A percentile compares a stretch with the other conserved stretches of the same genome.
Conservation (phyloP, 78 protist genomes). For the Dictyostelium discoideum region DNA sequence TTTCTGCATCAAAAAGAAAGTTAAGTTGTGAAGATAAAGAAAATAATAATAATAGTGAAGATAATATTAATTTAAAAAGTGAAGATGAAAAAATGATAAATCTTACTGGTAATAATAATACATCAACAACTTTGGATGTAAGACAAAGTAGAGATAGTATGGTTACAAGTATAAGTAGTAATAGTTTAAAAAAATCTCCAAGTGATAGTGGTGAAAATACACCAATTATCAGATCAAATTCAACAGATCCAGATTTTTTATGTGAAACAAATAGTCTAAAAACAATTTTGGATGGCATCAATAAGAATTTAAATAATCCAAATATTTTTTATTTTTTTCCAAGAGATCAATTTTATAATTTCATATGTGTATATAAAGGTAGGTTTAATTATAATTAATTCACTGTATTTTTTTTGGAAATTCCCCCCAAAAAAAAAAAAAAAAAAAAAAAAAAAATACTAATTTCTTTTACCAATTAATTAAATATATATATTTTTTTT, state of each 20-base stretch:
- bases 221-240: background rate
- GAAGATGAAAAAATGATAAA: background rate
- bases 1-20: background rate
- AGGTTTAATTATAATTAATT: background rate
- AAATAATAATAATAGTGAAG: background rate
- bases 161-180: background rate
- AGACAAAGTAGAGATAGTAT: background rate
- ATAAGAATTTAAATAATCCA: conserved; percentile 7
- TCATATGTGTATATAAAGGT: conserved; percentile 72
- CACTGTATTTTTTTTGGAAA: too few relatives aligned
- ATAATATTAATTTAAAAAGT: background rate
- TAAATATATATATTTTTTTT: too few relatives aligned
- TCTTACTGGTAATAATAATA: background rate
- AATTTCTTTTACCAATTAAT: too few relatives aligned
- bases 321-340: conserved; percentile 43
- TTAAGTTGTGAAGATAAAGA: background rate
- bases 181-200: background rate
- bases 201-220: conserved; percentile 11
- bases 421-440: too few relatives aligned
- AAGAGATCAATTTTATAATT: conserved; percentile 64
- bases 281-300: background rate
- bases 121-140: background rate
- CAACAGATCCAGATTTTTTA: conserved; percentile 9
- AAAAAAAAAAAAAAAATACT: background rate
- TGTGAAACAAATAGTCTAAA: background rate